phyloP scores from a whole-genome alignment of 1,284 basidiomycete species.

The Violaceomyces palustris region DNA sequence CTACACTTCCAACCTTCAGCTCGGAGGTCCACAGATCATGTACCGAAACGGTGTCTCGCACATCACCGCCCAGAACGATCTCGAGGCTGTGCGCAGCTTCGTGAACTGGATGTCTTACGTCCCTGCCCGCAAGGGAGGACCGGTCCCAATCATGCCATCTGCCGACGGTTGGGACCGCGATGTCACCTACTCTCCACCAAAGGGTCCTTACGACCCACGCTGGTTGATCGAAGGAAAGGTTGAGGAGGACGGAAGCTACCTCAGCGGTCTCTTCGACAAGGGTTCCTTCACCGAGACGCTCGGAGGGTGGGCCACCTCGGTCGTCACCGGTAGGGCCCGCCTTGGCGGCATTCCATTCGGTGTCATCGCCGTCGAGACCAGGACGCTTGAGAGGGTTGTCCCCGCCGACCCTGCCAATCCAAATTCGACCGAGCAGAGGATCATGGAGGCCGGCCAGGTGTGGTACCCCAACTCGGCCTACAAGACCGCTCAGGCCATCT shows the following conservation, averaged over 20 bases:
- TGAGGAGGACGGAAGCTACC: slow-evolving; percentile 65
- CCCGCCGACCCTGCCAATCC: slow-evolving; percentile 99
- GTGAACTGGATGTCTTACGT: slow-evolving; percentile 93
- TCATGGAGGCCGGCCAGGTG: slow-evolving; percentile 97
- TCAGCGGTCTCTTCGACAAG: slow-evolving; percentile 85
- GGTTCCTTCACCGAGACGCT: slow-evolving; percentile 94
- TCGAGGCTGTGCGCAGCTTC: slow-evolving; percentile 54
- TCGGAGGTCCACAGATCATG: slow-evolving; percentile 80
- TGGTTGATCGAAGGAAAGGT: slow-evolving; percentile 93
- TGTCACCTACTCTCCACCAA: slow-evolving; percentile 83
- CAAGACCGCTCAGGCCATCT: slow-evolving; percentile 99
- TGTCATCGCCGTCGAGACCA: slow-evolving; percentile 95
- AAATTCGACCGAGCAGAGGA: slow-evolving; percentile 90
- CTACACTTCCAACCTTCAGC: slow-evolving; percentile 96
- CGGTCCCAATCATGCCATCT: slow-evolving; percentile 33
- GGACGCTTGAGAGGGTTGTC: slow-evolving; percentile 92
- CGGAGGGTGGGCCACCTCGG: slow-evolving; percentile 51
- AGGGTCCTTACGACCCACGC: slow-evolving; percentile 91
- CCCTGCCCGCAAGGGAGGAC: slow-evolving; percentile 52
- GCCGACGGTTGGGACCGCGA: slow-evolving; percentile 75
- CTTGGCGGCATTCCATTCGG: slow-evolving; percentile 96
- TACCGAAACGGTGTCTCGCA: slow-evolving; percentile 77
- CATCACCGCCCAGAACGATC: slow-evolving; percentile 84
- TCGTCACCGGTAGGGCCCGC: slow-evolving; percentile 79
- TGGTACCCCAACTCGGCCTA: slow-evolving; percentile 99